phyloP scores from a whole-genome alignment of 495 filamentous ascomycete species.

The Podospora conica region DNA sequence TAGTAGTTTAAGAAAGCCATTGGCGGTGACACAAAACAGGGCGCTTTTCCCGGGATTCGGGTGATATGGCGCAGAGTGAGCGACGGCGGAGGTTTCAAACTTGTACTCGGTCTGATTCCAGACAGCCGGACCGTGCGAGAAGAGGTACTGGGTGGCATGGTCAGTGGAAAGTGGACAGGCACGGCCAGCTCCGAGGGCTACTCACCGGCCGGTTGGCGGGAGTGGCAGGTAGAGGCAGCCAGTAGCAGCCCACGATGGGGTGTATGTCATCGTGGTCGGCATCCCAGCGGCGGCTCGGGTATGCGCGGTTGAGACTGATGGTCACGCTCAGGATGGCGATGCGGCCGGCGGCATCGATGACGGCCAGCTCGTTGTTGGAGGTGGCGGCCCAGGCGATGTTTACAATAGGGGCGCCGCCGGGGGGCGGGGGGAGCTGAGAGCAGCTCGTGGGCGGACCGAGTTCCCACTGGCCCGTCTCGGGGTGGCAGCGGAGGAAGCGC shows the following conservation, averaged over 20 bases:
- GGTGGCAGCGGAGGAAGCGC: conserved; percentile 62
- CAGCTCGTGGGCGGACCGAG: conserved; percentile 54
- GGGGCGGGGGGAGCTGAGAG: conserved; percentile 34
- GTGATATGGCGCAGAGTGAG: conserved; percentile 60
- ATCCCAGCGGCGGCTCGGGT: conserved; percentile 46
- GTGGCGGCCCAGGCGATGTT: conserved; percentile 78
- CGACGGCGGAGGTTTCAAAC: conserved; percentile 42
- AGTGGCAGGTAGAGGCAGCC: conserved; percentile 52
- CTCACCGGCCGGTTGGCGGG: conserved; percentile 7
- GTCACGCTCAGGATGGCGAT: conserved; percentile 59
- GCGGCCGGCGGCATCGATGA: conserved; percentile 67
- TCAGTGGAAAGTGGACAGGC: conserved; percentile 9
- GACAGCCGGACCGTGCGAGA: conserved; percentile 40
- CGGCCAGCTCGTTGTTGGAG: conserved; percentile 62
- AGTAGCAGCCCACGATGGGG: conserved; percentile 76
- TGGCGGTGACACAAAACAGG: conserved; percentile 63
- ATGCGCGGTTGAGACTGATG: conserved; percentile 61
- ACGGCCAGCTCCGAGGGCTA: conserved; percentile 43
- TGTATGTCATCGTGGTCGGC: conserved; percentile 64
- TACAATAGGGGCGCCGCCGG: conserved; percentile 44
- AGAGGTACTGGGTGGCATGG: conserved; percentile 11
- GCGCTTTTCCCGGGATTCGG: conserved; percentile 59
- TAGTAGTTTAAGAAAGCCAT: conserved; percentile 61
- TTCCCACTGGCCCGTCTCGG: conserved; percentile 68
- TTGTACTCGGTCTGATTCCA: conserved; percentile 38